These are phyloP conservation scores for Phytophthora lateralis DNA, from an alignment of 352 stramenopile genomes.

Conservation along the genomic window DNA sequence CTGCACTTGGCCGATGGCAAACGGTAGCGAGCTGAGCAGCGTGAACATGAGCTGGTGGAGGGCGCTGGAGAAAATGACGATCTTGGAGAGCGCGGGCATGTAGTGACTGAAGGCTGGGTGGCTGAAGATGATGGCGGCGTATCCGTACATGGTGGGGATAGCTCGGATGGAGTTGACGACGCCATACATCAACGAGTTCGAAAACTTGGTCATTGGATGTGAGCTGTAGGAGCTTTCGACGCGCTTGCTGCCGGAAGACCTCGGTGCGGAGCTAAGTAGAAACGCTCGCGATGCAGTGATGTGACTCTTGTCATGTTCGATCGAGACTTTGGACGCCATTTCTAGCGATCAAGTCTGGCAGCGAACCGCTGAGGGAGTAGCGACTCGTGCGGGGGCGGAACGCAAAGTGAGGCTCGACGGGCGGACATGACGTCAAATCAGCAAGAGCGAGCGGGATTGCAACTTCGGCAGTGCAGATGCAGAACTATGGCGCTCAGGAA, in stretches of 20 bases:
- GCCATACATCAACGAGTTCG: constrained; percentile 80
- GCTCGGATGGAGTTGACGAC: constrained; percentile 94
- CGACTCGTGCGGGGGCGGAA: constrained; percentile 11
- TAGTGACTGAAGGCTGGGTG: constrained; percentile 85
- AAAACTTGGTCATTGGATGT: constrained; percentile 39
- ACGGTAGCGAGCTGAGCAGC: constrained; percentile 90
- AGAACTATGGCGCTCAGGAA: constrained; percentile 21
- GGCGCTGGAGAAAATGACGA: constrained; percentile 95
- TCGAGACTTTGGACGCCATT: constrained; percentile 24
- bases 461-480: constrained; percentile 18
- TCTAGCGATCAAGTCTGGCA: not conserved
- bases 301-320: constrained; percentile 22
- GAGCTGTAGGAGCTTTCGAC: constrained; percentile 3
- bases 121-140: constrained; percentile 95
- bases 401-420: constrained; percentile 16
- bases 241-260: constrained; percentile 10
- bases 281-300: constrained; percentile 20
- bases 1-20: constrained; percentile 97
- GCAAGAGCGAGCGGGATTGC: constrained; percentile 14
- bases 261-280: constrained; percentile 22
- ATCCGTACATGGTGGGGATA: constrained; percentile 94
- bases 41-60: constrained; percentile 94
- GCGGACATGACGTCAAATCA: constrained; percentile 20
- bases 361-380: not conserved
- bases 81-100: constrained; percentile 92